A percentile compares a stretch with the other conserved stretches of the same genome.
Conservation (phyloP, 805 yeast species). For the Tetrapisispora arboricola region DNA sequence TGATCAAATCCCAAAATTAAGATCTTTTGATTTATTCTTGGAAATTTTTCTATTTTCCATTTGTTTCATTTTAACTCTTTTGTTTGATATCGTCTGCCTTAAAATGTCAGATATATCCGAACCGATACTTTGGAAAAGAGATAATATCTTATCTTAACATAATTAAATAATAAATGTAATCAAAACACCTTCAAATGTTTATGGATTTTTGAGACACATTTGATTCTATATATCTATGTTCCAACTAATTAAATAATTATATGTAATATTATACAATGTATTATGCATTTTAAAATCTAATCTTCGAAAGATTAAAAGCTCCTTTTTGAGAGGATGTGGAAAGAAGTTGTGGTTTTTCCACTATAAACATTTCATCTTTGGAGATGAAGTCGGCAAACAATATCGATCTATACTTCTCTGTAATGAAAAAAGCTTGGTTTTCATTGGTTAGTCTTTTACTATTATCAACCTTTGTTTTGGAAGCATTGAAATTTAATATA, state of each 20-base stretch:
- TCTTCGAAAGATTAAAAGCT: slow-evolving; percentile 55
- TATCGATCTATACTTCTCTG: slow-evolving; percentile 65
- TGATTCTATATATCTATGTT: too few relatives aligned
- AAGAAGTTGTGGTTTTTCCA: slow-evolving; percentile 64
- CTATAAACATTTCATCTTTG: slow-evolving; percentile 49
- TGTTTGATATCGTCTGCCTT: too few relatives aligned
- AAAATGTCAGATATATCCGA: too few relatives aligned
- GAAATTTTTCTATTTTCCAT: too few relatives aligned
- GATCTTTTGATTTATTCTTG: too few relatives aligned
- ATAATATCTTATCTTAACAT: too few relatives aligned
- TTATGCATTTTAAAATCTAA: slow-evolving; percentile 31
- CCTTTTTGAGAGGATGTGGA: slow-evolving; percentile 39
- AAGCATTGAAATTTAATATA: slow-evolving; percentile 4
- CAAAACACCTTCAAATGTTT: too few relatives aligned
- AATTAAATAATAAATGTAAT: too few relatives aligned
- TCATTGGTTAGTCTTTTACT: slow-evolving; percentile 21
- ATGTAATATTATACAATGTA: not conserved
- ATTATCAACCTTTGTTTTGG: slow-evolving; percentile 12
- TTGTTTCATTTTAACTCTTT: too few relatives aligned
- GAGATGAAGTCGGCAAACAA: slow-evolving; percentile 49
- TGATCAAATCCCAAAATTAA: too few relatives aligned
- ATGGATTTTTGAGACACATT: too few relatives aligned
- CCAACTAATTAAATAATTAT: not conserved
- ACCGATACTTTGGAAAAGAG: too few relatives aligned
- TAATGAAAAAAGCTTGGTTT: slow-evolving; percentile 54